Conservation (phyloP, 495 filamentous ascomycete species). For the Acidiella bohemica region DNA sequence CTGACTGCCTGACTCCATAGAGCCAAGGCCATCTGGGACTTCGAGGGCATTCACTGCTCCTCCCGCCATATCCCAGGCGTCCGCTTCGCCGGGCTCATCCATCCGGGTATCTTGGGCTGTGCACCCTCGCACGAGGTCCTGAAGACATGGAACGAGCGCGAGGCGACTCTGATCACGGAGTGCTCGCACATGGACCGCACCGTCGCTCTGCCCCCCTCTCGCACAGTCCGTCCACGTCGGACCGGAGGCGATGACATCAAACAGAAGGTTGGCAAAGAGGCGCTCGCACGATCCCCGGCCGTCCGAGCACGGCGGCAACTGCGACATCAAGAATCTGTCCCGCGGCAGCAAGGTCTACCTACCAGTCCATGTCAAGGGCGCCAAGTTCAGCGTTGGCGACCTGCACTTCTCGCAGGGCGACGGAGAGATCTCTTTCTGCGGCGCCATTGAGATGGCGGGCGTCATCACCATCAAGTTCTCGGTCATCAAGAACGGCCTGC, state of each 20-base stretch:
- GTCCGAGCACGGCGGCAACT: slow-evolving; percentile 50
- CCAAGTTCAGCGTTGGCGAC: slow-evolving; percentile 88
- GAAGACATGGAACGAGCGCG: slow-evolving; percentile 66
- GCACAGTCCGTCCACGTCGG: slow-evolving; percentile 51
- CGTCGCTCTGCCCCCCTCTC: slow-evolving; percentile 69
- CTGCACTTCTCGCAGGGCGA: slow-evolving; percentile 84
- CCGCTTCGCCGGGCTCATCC: slow-evolving; percentile 82
- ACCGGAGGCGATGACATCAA: slow-evolving; percentile 45
- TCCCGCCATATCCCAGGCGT: slow-evolving; percentile 83
- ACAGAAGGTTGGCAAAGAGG: slow-evolving; percentile 69
- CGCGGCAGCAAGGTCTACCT: slow-evolving; percentile 81
- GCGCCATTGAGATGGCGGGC: slow-evolving; percentile 94
- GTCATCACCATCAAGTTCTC: slow-evolving; percentile 83
- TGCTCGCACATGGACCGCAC: slow-evolving; percentile 51
- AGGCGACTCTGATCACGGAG: slow-evolving; percentile 63
- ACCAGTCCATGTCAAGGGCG: slow-evolving; percentile 71
- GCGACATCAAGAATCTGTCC: slow-evolving; percentile 81
- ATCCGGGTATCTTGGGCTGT: slow-evolving; percentile 86
- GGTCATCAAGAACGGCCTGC: slow-evolving; percentile 74
- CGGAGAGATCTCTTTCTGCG: slow-evolving; percentile 92
- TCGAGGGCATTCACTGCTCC: slow-evolving; percentile 87
- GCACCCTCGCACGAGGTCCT: slow-evolving; percentile 61
- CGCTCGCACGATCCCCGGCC: slow-evolving; percentile 73
- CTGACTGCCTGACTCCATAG: slow-evolving; percentile 25
- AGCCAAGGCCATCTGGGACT: slow-evolving; percentile 97